These are phyloP conservation scores for Chamaenerion angustifolium DNA, from an alignment of 345 rosid genomes.

Conservation along the genomic window DNA sequence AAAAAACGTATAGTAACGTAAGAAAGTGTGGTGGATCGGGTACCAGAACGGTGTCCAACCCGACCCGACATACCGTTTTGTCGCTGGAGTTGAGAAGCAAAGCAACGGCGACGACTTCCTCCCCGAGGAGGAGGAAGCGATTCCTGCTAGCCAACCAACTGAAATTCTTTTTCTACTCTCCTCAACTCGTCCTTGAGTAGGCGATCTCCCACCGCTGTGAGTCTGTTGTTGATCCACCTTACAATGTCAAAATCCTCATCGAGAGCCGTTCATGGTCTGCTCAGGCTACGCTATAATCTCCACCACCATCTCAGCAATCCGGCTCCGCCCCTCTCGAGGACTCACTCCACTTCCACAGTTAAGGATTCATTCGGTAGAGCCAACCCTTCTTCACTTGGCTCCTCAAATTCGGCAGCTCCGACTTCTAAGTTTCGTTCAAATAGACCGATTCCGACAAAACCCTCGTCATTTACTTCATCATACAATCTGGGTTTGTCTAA, in stretches of 20 bases:
- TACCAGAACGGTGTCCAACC: too few species aligned
- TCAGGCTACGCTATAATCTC: constrained; percentile 4
- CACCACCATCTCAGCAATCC: not conserved
- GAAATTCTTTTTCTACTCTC: too few species aligned
- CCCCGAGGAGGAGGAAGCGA: too few species aligned
- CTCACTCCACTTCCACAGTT: not conserved
- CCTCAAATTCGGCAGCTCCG: not conserved
- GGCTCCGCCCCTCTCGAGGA: not conserved
- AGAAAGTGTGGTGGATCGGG: too few species aligned
- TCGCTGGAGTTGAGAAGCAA: too few species aligned
- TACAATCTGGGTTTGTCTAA: not conserved
- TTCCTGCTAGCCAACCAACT: too few species aligned
- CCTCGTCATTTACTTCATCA: constrained; percentile 1
- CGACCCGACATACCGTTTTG: too few species aligned
- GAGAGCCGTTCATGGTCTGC: constrained; percentile 6
- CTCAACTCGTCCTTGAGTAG: not conserved
- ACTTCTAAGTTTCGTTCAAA: not conserved
- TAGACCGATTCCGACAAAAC: constrained; percentile 3
- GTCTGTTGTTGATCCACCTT: not conserved
- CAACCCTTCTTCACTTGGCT: not conserved
- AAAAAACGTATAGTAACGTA: too few species aligned
- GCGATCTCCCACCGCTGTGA: not conserved
- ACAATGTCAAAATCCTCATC: constrained; percentile 13
- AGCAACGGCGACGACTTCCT: too few species aligned
- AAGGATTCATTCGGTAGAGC: constrained; percentile 3